phyloP scores from a whole-genome alignment of 2,329 filamentous ascomycete genomes.

The Colletotrichum neosansevieriae region DNA sequence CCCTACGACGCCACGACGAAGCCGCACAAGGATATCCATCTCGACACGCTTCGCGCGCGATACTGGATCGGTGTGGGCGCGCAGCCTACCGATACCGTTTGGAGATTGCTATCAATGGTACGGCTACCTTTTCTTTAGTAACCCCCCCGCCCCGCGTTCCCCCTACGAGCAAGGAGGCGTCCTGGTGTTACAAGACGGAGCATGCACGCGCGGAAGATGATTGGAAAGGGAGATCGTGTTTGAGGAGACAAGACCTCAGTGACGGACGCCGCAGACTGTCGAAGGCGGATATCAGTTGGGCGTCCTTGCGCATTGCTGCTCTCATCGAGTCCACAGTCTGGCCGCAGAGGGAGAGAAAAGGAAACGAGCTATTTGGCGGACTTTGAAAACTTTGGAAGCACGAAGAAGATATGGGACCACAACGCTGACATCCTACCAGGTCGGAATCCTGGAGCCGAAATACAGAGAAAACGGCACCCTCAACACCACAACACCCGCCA shows the following conservation, averaged over 20 bases:
- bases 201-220: too few species aligned
- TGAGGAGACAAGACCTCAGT: too few species aligned
- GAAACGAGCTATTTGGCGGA: too few species aligned
- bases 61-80: slow-evolving; percentile 99
- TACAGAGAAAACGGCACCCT: slow-evolving; percentile 43
- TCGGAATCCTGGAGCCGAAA: slow-evolving; percentile 56
- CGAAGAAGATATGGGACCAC: neutral
- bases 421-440: slow-evolving; percentile 44
- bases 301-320: too few species aligned
- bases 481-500: slow-evolving; percentile 36
- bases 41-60: slow-evolving; percentile 83
- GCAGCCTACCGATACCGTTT: slow-evolving; percentile 90
- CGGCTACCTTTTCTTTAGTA: slow-evolving; percentile 37
- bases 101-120: slow-evolving; percentile 88
- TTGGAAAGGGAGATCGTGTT: too few species aligned
- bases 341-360: too few species aligned
- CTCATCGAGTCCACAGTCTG: too few species aligned
- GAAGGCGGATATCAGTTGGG: too few species aligned
- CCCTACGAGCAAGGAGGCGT: too few species aligned
- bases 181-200: too few species aligned
- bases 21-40: slow-evolving; percentile 89
- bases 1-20: slow-evolving; percentile 72
- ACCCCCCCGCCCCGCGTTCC: too few species aligned
- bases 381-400: neutral
- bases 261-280: too few species aligned